These are phyloP conservation scores for Sphaerulina vaccinii DNA, from an alignment of 2,329 filamentous ascomycete genomes.

Conservation along the genomic window DNA sequence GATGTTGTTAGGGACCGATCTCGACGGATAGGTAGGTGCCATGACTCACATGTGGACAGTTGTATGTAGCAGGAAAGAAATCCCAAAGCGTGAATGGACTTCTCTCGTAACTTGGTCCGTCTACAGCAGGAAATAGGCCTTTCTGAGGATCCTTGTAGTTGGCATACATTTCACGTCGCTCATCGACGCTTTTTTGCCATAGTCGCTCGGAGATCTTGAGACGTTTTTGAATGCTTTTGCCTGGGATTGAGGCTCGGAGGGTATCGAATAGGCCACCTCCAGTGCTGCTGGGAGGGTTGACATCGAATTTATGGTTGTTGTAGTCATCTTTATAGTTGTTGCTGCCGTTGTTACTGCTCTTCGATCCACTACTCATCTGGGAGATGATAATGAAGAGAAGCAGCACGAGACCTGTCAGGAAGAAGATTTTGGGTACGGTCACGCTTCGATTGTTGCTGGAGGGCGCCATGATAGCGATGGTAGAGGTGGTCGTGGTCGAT, in stretches of 20 bases:
- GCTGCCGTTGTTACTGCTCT: neutral
- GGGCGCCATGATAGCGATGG: neutral
- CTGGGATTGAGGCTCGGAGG: neutral
- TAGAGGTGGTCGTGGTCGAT: neutral
- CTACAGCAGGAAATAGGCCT: neutral
- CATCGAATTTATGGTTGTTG: neutral
- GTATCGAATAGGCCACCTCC: neutral
- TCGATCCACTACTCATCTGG: neutral
- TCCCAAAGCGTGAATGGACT: conserved; percentile 37
- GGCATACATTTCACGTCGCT: neutral
- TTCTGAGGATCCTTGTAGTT: neutral
- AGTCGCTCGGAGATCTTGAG: neutral
- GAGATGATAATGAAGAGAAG: neutral
- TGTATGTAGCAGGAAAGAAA: conserved; percentile 42
- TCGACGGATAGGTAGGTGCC: neutral
- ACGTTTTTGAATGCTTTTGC: neutral
- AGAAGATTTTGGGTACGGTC: neutral
- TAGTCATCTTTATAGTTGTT: neutral
- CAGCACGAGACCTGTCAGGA: neutral
- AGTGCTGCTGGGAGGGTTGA: neutral
- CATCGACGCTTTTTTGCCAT: neutral
- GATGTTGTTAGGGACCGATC: too few relatives aligned
- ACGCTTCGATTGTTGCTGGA: conserved; percentile 18
- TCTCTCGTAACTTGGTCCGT: neutral
- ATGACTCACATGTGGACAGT: conserved; percentile 40